Conservation (phyloP, 2,329 filamentous ascomycete species). For the Xenosphaeropsis pyriputrescens region DNA sequence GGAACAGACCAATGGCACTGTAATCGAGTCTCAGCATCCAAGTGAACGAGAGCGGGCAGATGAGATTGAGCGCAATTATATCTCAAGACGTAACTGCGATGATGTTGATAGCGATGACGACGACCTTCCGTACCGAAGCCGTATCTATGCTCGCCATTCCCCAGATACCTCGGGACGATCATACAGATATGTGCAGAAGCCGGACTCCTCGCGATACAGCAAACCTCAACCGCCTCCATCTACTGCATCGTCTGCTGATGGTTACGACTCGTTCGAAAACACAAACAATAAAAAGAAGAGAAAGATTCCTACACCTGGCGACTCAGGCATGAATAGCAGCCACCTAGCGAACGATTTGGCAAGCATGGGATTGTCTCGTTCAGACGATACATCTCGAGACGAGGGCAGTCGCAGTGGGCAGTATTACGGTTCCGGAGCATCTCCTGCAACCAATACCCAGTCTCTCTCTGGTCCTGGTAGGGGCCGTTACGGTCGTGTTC, state of each 20-base stretch:
- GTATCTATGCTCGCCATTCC: slow-evolving; percentile 28
- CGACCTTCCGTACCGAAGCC: slow-evolving; percentile 15
- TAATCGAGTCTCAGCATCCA: slow-evolving; percentile 14
- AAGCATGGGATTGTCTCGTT: slow-evolving; percentile 40
- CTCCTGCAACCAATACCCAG: slow-evolving; percentile 32
- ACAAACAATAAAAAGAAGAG: slow-evolving; percentile 99
- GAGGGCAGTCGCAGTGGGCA: slow-evolving; percentile 29
- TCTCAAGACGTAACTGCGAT: slow-evolving; percentile 35
- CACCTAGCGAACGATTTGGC: slow-evolving; percentile 47
- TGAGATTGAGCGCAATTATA: slow-evolving; percentile 14
- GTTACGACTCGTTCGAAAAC: slow-evolving; percentile 95
- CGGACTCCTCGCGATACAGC: slow-evolving; percentile 27
- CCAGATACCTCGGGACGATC: slow-evolving; percentile 29
- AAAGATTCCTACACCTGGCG: slow-evolving; percentile 85
- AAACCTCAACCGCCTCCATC: slow-evolving; percentile 47
- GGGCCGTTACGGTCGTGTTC: slow-evolving; percentile 62
- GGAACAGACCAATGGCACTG: slow-evolving; percentile 16
- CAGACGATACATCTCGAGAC: slow-evolving; percentile 27
- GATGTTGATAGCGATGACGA: slow-evolving; percentile 49
- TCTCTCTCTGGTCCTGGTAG: slow-evolving; percentile 76
- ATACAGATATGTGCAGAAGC: slow-evolving; percentile 26
- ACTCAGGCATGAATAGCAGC: slow-evolving; percentile 30
- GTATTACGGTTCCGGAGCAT: slow-evolving; percentile 40
- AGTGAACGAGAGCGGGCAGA: slow-evolving; percentile 10
- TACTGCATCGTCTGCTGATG: slow-evolving; percentile 59